Conservation (phyloP, 352 stramenopile genomes). For the Pythium aphanidermatum region DNA sequence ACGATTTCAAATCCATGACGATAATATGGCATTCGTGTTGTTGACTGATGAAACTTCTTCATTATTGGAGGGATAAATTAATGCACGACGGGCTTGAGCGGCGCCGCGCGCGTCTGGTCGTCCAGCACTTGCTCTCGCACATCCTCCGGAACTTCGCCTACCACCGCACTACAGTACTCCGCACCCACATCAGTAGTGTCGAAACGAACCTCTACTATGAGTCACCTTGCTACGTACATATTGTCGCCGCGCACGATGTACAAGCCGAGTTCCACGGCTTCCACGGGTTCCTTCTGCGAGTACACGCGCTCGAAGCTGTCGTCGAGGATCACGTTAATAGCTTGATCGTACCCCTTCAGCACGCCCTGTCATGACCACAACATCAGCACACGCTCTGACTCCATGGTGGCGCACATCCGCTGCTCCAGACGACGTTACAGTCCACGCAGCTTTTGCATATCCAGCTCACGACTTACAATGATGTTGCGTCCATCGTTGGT, state of each 20-base stretch:
- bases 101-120: slow-evolving; percentile 77
- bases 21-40: no score
- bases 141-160: slow-evolving; percentile 82
- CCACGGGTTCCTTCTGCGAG: slow-evolving; percentile 84
- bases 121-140: slow-evolving; percentile 89
- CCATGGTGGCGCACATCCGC: no score
- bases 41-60: no score
- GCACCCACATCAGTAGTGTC: no score
- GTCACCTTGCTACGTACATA: slow-evolving; percentile 44
- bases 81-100: slow-evolving; percentile 90
- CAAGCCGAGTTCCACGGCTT: slow-evolving; percentile 86
- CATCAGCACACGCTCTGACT: neutral
- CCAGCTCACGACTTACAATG: slow-evolving; percentile 51
- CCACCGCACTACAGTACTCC: slow-evolving; percentile 58
- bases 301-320: slow-evolving; percentile 93
- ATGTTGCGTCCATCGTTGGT: slow-evolving; percentile 94
- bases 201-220: neutral
- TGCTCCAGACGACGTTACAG: no score
- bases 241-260: slow-evolving; percentile 94
- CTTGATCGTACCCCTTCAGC: slow-evolving; percentile 91
- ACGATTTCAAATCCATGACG: no score
- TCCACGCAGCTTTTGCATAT: no score
- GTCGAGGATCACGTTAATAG: slow-evolving; percentile 91
- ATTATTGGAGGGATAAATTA: slow-evolving; percentile 38
- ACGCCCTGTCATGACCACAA: slow-evolving; percentile 40